Conservation (phyloP, 768 basidiomycete species). For the Rhizopogon sp. region DNA sequence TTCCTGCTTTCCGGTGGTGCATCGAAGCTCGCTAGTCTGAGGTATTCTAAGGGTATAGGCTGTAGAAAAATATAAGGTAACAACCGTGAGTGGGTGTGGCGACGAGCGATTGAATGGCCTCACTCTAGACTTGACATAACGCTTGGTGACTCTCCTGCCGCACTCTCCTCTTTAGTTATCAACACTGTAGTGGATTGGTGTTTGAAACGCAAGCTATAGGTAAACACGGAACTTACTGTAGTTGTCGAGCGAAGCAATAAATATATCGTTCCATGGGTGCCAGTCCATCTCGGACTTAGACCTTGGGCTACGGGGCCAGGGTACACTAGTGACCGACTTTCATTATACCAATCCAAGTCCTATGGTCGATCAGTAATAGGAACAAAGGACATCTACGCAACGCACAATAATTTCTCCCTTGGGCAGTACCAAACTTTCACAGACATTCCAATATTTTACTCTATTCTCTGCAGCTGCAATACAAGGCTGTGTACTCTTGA, state of each 20-base stretch:
- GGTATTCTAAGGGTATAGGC: conserved; percentile 78
- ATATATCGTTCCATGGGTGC: too few relatives aligned
- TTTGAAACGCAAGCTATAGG: not conserved
- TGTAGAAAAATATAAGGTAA: conserved; percentile 23
- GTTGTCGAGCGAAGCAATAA: conserved; percentile 69
- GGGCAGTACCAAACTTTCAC: conserved; percentile 69
- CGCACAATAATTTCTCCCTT: conserved; percentile 80
- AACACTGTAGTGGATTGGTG: conserved; percentile 42
- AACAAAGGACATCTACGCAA: conserved; percentile 1
- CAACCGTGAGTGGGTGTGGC: not conserved
- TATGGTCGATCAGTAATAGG: conserved; percentile 5
- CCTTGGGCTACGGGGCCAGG: conserved; percentile 54
- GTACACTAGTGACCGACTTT: conserved; percentile 67
- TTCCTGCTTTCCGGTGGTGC: conserved; percentile 56
- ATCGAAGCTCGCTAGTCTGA: conserved; percentile 66
- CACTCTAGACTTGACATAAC: conserved; percentile 64
- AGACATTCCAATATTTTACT: conserved; percentile 81
- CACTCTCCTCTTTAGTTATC: conserved; percentile 57
- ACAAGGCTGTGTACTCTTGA: conserved; percentile 86
- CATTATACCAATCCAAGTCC: conserved; percentile 82
- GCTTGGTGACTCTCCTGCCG: conserved; percentile 40
- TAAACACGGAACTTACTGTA: conserved; percentile 47
- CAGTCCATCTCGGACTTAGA: too few relatives aligned
- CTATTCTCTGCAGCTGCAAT: conserved; percentile 89
- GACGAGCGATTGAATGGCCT: conserved; percentile 16